A percentile compares a stretch with the other conserved stretches of the same genome.
Evolutionary conservation across 768 basidiomycete genomes (phyloP).

Genomic region (Mrakia blollopis): DNA sequence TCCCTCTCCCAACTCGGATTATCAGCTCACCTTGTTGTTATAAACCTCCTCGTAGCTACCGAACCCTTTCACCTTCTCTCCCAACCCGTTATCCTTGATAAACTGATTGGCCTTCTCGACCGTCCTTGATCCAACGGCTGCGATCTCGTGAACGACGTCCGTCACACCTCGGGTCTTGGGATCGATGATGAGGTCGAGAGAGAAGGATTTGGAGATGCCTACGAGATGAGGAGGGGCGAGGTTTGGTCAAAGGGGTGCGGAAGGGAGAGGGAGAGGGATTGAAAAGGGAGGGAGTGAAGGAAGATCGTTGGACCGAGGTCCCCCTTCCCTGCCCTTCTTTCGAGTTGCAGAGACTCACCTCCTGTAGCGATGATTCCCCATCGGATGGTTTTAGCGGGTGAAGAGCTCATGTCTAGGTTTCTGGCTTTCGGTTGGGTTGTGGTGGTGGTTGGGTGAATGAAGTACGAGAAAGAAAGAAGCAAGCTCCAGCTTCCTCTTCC

Average conservation of each 20-base stretch:
- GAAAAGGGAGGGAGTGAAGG: not conserved
- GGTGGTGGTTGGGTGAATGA: not conserved
- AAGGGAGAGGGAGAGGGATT: no score
- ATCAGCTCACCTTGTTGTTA: conserved; percentile 56
- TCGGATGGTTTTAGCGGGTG: conserved; percentile 39
- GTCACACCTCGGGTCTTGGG: conserved; percentile 58
- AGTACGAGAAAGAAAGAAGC: not conserved
- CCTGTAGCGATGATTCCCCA: conserved; percentile 84
- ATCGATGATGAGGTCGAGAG: conserved; percentile 67
- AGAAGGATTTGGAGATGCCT: conserved; percentile 61
- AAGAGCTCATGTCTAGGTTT: not conserved
- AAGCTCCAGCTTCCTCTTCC: no score
- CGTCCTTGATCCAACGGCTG: conserved; percentile 71
- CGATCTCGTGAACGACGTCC: conserved; percentile 33
- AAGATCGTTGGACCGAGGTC: not conserved
- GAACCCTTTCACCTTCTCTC: conserved; percentile 60
- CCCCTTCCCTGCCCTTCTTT: not conserved
- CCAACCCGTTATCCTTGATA: conserved; percentile 53
- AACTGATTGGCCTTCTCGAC: conserved; percentile 66
- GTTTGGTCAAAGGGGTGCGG: not conserved
- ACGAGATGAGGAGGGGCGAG: conserved; percentile 38
- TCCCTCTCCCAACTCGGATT: not conserved
- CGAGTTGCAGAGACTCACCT: conserved; percentile 14
- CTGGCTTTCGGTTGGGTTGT: not conserved
- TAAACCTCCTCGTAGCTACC: conserved; percentile 72